These are phyloP conservation scores for Coemansia guatemalensis DNA, from an alignment of 192 early-diverging fungal genomes.

Conservation along the genomic window DNA sequence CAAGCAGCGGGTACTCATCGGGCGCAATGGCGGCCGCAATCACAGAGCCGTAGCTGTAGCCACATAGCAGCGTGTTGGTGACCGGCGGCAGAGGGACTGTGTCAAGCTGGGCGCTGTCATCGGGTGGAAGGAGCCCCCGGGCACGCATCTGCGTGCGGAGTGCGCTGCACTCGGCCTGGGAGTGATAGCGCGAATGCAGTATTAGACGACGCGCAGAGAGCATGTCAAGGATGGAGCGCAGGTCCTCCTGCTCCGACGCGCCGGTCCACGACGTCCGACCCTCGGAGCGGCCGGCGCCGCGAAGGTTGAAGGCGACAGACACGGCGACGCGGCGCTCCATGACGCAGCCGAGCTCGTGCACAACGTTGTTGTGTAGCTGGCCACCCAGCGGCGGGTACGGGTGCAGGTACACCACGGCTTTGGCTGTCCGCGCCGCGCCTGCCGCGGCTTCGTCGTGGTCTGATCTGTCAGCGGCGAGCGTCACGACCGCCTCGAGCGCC, in stretches of 20 bases:
- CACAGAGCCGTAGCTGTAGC: constrained; percentile 54
- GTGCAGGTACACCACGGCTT: constrained; percentile 42
- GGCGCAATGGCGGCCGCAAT: constrained; percentile 31
- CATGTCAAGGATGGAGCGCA: constrained; percentile 45
- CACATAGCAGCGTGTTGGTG: constrained; percentile 34
- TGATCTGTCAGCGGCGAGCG: constrained; percentile 7
- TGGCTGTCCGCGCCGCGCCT: neutral
- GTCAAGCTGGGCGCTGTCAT: constrained; percentile 12
- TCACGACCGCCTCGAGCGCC: constrained; percentile 39
- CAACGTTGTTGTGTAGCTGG: constrained; percentile 50
- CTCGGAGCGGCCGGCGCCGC: constrained; percentile 52
- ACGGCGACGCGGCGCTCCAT: constrained; percentile 26
- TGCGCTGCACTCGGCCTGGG: constrained; percentile 17
- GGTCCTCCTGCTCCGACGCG: constrained; percentile 43
- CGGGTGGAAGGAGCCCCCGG: constrained; percentile 23
- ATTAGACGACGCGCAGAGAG: constrained; percentile 17
- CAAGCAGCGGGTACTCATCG: constrained; percentile 34
- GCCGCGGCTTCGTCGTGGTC: neutral
- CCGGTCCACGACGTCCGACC: constrained; percentile 56
- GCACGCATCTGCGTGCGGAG: constrained; percentile 42
- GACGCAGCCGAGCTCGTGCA: constrained; percentile 27
- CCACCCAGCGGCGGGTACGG: constrained; percentile 54
- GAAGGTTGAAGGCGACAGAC: constrained; percentile 45
- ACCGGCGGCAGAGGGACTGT: constrained; percentile 41
- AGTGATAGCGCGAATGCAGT: constrained; percentile 37